phyloP scores from a whole-genome alignment of 768 basidiomycete species.

The Jaapia argillacea region DNA sequence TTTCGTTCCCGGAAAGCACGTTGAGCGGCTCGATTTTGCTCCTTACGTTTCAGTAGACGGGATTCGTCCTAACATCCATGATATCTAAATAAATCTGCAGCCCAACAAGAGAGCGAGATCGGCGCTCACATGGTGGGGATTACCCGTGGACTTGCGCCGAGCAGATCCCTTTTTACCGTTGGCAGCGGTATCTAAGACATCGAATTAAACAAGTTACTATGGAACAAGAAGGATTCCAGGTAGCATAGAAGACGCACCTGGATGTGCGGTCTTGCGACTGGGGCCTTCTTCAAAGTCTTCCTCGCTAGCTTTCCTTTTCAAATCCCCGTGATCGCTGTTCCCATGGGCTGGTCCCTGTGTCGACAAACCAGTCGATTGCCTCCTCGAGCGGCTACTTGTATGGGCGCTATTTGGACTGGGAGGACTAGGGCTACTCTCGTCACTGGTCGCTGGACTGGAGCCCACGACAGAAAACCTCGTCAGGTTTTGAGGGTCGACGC shows the following conservation, averaged over 20 bases:
- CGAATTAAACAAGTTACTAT: conserved; percentile 1
- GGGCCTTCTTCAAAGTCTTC: conserved; percentile 57
- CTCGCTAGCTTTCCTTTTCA: conserved; percentile 74
- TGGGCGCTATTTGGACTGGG: conserved; percentile 33
- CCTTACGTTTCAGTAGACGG: conserved; percentile 80
- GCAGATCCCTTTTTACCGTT: conserved; percentile 14
- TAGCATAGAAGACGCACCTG: conserved; percentile 28
- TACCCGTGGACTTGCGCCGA: conserved; percentile 32
- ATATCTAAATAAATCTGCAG: conserved; percentile 5
- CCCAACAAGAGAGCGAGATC: background rate
- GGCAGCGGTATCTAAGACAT: background rate
- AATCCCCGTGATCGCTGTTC: conserved; percentile 33
- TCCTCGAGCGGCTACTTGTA: conserved; percentile 14
- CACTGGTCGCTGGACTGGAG: conserved; percentile 49
- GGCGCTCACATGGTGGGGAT: conserved; percentile 20
- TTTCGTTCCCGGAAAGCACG: conserved; percentile 95
- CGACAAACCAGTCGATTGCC: conserved; percentile 16
- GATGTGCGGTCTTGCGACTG: conserved; percentile 56
- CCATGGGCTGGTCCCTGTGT: conserved; percentile 30
- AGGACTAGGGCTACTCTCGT: conserved; percentile 75
- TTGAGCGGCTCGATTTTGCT: conserved; percentile 96
- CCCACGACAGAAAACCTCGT: conserved; percentile 29
- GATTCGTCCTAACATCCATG: conserved; percentile 58
- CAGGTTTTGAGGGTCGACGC: conserved; percentile 53
- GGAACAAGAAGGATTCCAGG: conserved; percentile 2